Base-by-base conservation (phyloP, 495 filamentous ascomycete genomes). In the Lasiosphaeria hispida region DNA sequence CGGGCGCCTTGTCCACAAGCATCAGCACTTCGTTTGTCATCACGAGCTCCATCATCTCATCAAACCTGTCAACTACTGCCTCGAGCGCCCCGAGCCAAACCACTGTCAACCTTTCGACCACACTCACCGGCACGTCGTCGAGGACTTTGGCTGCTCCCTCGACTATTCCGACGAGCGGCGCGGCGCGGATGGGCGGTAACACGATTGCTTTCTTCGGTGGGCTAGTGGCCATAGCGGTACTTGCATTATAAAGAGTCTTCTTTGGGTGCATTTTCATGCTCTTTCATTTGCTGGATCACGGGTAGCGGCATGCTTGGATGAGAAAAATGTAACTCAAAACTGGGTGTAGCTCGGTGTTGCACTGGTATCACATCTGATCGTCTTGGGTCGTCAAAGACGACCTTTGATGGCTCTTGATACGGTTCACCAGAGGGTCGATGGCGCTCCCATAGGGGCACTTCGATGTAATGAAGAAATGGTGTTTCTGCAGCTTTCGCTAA, bases 191-290 rank as follows among this genome's bases (percentile, higher is more conserved):
- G n/a, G 69, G 58, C 23, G 73, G 72, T 33, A 69, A 70, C 59
- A 67, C 70, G 7, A 19, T 76, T 30, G 69, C 75, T 19, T 55
- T 75, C 9, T 14, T 78, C 57, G 73, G 72, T 39, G 71, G 72
- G 60, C 61, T 80, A 19, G n/a, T n/a, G n/a, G 68, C 70, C 55
- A 64, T 75, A 58, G 75, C 75, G 37, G 47, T 71, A 41, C 49
- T 79, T 42, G 73, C 72, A 49, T 55, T 80, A 50, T 78, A 78
- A 77, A 45, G 19, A 17, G 1, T 37, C 37, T 14, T 19, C 47
- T 10, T 18, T 11, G 13, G 23, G 5, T 2, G 23, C 5, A 30
- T 30, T 30, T 5, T 30, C 5, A 2, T 30, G 23, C 5, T 30
- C 23, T 5, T 2, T 30, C 5, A 30, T 30, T 2, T 30, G 23